Evolutionary conservation across 352 stramenopile species (phyloP), one percentile per base, ranked within the genome.

Genomic region (Pythium biforme): DNA sequence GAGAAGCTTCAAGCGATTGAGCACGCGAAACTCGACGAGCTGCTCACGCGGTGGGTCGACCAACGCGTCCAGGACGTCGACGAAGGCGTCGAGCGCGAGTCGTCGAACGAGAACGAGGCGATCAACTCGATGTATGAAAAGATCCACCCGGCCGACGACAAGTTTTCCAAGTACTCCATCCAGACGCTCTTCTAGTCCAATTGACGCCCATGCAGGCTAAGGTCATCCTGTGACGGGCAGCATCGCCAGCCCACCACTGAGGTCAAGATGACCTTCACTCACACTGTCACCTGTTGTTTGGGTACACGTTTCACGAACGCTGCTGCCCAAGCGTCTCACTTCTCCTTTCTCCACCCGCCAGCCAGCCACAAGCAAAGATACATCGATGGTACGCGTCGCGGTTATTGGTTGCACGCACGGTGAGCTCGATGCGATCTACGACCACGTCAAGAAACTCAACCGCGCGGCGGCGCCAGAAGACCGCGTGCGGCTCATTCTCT

Each of bases 381-480:
- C 31, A 43, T 17, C 9, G 37, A 43, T 43, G 57, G 72, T 94
- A 50, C 83, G 81, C 45, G 81, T 98, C 3, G 94, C 94, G 26
- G 84, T 99, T 29, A 96, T 99, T 59, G 98, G 97, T 31, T 99
- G 98, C 74, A 94, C 91, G 59, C 98, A 99, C 76, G 98, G 98
- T 23, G 84, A 98, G 72, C 83, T 99, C 20, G 96, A 99, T 67
- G 83, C 87, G 25, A 99, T 99, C 68, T 99, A 99, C 62, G 91
- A 98, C 68, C 65, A 89, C 66, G 77, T 92, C 66, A 82, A 93
- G 25, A 61, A 72, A 19, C 48, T 66, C 8, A 85, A 89, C 19
- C 39, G 27, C 23, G 40, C 48, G 11, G 26, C 9, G 4, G 25
- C 37, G 23, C 52, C 52, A 1, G 3, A 27, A 17, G 53, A 59